Base-by-base conservation (phyloP, 306 rosid genomes). In the Crotalaria pallida region DNA sequence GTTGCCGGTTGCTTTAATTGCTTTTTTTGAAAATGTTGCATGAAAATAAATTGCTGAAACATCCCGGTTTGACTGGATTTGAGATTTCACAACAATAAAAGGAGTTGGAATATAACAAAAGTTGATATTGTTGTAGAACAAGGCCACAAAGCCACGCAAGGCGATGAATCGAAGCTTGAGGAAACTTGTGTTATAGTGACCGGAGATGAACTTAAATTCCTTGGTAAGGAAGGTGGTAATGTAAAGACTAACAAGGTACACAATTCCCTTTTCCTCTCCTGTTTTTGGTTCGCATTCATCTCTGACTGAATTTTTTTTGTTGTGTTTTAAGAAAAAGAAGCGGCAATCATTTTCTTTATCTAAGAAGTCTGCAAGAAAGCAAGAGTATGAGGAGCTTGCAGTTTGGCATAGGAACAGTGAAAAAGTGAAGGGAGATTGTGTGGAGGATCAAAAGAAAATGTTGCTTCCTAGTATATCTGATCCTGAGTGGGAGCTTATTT, bases 401-500 rank as follows among this genome's bases (percentile, higher is more conserved):
- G 53, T 70, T 51, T 81, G 67, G 85, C 78, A 85, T 67, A 81
- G 82, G 73, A 74, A 65, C 8, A 58, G 59, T 44, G 80, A 61
- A 13, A 69, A 75, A 41, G 16, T 62, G 38, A 53, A 66, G 10
- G 38, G 52, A 36, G 70, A 57, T 45, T 45, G 27, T 26, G 23
- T 43, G 61, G 80, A 76, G 23, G 64, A 84, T 44, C 41, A 31
- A 1, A 81, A 77, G 59, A 69, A 82, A 58, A 19, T 24, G 34
- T 33, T 34, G 36, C 74, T 48, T 33, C 29, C 59, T 41, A 83
- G 51, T 52, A 41, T 73, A 43, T 76, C 78, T 63, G 98, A 92
- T 79, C 38, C 80, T 44, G 98, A 88, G 38, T 94, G 98, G 98
- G 97, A 90, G 85, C 75, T 94, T 82, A 80, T 94, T 34, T 90